Evolutionary conservation across 129 eudicot species (phyloP), one percentile per base, ranked within the genome.

Genomic region (Deinandra increscens): DNA sequence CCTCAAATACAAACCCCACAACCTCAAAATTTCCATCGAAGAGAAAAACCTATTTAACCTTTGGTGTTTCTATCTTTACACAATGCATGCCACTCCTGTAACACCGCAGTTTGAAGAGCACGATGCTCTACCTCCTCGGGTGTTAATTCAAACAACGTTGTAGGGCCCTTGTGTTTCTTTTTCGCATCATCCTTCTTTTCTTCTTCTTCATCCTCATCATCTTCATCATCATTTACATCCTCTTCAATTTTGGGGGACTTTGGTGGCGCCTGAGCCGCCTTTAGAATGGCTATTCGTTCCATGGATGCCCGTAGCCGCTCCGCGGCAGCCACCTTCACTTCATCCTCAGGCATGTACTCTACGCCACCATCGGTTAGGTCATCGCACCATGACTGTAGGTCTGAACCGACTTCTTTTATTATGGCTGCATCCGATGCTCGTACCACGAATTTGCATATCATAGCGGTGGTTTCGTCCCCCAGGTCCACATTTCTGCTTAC

Each of bases 311-410:
- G 75, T 41, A 88, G 69, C 77, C 95, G 72, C 77, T 84, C 98
- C 2, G 95, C 96, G 46, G 96, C 96, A 51, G 94, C 91, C 48
- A 73, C 82, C 70, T 92, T 92, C 37, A 89, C 91, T 84, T 92
- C 98, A 6, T 92, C 95, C 75, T 88, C 98, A 0, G 98, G 98
- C 88, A 92, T 82, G 91, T 92, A 88, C 50, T 92, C 98, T 5
- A 87, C 88, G 33, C 91, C 92, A n/a, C 95, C 98, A 61, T 88
- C 95, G 3, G 98, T 92, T 12, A 92, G 90, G 70, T 92, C 96
- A 51, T 92, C 98, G 48, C 91, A 77, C 96, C 96, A 92, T 26
- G 87, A 84, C 70, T 88, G 98, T 17, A 86, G 76, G 71, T 92
- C 98, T 68, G 96, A 86, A 7, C 86, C 91, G 0, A 92, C 91